Evolutionary conservation across 257 asterid species (phyloP), one percentile per base, ranked within the genome.

Genomic region (Ajuga chamaepitys): DNA sequence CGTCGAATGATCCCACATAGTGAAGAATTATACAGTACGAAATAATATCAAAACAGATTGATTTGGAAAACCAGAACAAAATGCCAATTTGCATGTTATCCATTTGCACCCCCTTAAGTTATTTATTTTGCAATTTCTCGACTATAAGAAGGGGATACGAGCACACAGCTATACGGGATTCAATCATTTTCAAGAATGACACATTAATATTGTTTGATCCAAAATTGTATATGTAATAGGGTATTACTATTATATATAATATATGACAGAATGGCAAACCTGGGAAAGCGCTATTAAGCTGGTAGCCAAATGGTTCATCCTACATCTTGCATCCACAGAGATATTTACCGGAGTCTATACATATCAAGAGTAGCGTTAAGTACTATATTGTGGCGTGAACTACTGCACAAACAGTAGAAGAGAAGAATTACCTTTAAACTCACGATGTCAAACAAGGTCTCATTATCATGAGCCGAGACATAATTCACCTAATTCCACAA

Each of bases 401-500:
- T 51, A 37, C 28, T 6, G 13, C 18, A 53, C 48, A 65, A 37
- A 3, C 26, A 26, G 22, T 28, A 24, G 8, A 60, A 42, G 30
- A 58, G 41, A 7, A 55, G 42, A 64, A 3, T 28, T 77, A 93
- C 99, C 99, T 93, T 93, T 69, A 93, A 81, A 77, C 91, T 83
- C 66, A 93, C 75, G 7, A 87, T 79, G 79, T 93, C 97, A 52
- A 89, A 93, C 83, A 93, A 81, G 58, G 97, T 87, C 69, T 93
- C 99, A 35, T 89, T 93, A 80, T 93, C 97, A 77, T 93, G 99
- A 74, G 99, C 99, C 66, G 99, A 93, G 57, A 87, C 88, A 70
- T 93, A 93, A 82, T 92, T 92, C 66, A 92, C 86, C 98, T 92
- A 81, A 64, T 58, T 12, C 54, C 47, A 51, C 12, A 58, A 41